Percentiles rank a stretch among this genome's conserved stretches.
Conservation (phyloP, 108 stramenopile species). For the Nannochloropsis granulata region DNA sequence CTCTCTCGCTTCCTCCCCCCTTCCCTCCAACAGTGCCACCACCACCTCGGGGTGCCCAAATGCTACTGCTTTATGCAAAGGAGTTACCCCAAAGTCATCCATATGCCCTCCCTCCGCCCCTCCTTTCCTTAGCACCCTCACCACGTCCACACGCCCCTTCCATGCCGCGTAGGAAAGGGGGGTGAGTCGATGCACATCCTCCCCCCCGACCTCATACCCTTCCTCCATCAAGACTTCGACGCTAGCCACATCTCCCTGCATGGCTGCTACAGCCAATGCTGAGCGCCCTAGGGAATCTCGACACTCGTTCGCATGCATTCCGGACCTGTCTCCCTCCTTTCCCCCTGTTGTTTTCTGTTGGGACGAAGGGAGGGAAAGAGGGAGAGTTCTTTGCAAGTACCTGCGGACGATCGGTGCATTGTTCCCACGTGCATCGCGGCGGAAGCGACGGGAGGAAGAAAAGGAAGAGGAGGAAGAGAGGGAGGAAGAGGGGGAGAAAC, state of each 20-base stretch:
- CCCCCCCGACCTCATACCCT: not conserved
- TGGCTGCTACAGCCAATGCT: not conserved
- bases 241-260: not conserved
- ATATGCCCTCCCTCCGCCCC: not conserved
- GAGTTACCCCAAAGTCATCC: not conserved
- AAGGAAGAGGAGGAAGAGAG: not conserved
- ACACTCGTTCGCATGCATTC: not conserved
- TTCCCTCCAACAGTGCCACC: not conserved
- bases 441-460: not conserved
- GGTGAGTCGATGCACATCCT: not conserved
- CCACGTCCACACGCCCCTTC: not conserved
- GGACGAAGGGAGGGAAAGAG: not conserved
- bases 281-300: not conserved
- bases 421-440: not conserved
- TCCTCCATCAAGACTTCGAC: not conserved
- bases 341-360: not conserved
- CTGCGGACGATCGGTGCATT: not conserved
- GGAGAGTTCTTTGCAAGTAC: not conserved
- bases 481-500: not conserved
- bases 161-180: not conserved
- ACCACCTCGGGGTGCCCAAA: not conserved
- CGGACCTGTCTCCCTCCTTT: not conserved
- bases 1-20: not conserved
- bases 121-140: not conserved
- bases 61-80: not conserved